Conservation (phyloP, 164 flowering plant species). For the Macadamia integrifolia region DNA sequence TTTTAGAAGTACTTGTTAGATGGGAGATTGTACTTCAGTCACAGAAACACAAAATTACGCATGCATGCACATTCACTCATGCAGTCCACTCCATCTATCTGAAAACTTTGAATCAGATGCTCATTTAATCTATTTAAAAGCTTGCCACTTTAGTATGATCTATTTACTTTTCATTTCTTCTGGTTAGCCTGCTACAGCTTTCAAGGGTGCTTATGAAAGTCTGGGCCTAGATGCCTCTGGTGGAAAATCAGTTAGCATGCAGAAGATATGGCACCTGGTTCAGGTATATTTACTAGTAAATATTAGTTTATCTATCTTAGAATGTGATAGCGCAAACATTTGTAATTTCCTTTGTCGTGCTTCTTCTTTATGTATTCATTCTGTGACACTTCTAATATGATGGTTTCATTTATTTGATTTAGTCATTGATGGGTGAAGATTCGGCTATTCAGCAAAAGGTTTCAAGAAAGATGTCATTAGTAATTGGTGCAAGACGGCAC, state of each 20-base stretch:
- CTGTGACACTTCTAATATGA: neutral
- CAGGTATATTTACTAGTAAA: conserved; percentile 42
- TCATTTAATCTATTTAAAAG: no score
- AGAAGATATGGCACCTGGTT: conserved; percentile 90
- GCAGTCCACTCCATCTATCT: no score
- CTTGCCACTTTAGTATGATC: neutral
- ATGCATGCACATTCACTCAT: no score
- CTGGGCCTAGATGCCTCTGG: conserved; percentile 52
- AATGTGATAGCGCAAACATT: neutral
- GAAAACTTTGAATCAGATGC: no score
- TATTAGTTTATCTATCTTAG: neutral
- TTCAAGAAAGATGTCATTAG: conserved; percentile 75
- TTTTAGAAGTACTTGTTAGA: no score
- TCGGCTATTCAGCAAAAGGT: conserved; percentile 30
- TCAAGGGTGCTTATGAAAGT: conserved; percentile 77
- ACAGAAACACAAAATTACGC: no score
- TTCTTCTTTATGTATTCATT: neutral
- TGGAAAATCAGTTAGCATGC: conserved; percentile 88
- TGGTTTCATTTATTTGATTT: conserved; percentile 13
- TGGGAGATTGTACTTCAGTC: no score
- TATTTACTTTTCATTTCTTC: conserved; percentile 10
- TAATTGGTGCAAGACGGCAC: conserved; percentile 87
- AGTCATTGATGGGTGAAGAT: conserved; percentile 72
- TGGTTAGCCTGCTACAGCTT: conserved; percentile 77
- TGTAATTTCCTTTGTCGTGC: neutral